A percentile compares a stretch with the other conserved stretches of the same genome.
phyloP scores from a whole-genome alignment of 2,329 filamentous ascomycete genomes.

The Ophiostoma quercus region DNA sequence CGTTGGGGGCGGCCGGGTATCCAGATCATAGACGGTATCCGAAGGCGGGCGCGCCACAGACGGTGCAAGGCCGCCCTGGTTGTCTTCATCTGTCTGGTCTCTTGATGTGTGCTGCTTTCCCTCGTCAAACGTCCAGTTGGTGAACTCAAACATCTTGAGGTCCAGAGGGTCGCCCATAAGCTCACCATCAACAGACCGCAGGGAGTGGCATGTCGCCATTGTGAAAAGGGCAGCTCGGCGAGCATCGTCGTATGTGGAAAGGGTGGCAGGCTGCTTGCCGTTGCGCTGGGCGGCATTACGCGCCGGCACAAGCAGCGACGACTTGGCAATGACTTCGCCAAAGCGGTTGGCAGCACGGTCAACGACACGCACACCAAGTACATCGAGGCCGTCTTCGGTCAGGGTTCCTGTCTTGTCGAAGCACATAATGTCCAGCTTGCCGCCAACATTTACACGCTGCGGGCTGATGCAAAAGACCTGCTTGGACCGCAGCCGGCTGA shows the following conservation, averaged over 20 bases:
- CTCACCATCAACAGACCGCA: slow-evolving; percentile 80
- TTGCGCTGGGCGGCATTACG: neutral
- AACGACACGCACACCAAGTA: slow-evolving; percentile 79
- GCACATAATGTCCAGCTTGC: slow-evolving; percentile 92
- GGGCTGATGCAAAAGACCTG: slow-evolving; percentile 97
- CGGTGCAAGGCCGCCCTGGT: slow-evolving; percentile 67
- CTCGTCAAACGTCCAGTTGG: slow-evolving; percentile 87
- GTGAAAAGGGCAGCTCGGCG: slow-evolving; percentile 69
- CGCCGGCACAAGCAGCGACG: slow-evolving; percentile 32
- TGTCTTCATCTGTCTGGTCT: slow-evolving; percentile 64
- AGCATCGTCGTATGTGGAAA: slow-evolving; percentile 32
- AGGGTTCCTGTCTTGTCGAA: slow-evolving; percentile 99
- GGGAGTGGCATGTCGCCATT: slow-evolving; percentile 95
- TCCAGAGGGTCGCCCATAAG: slow-evolving; percentile 91
- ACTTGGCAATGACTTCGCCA: slow-evolving; percentile 67
- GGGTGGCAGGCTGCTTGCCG: neutral
- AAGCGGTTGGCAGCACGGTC: slow-evolving; percentile 59
- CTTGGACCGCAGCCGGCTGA: slow-evolving; percentile 78
- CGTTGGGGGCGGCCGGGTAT: slow-evolving; percentile 21
- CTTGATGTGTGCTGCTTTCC: slow-evolving; percentile 42
- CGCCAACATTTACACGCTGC: slow-evolving; percentile 91
- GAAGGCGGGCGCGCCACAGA: slow-evolving; percentile 79
- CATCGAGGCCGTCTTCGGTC: slow-evolving; percentile 92
- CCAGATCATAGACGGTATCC: slow-evolving; percentile 29
- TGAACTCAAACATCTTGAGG: slow-evolving; percentile 98